Percentiles rank a stretch among this genome's conserved stretches.
Conservation (phyloP, 2,329 filamentous ascomycete genomes). For the Paraphaeosphaeria minitans region DNA sequence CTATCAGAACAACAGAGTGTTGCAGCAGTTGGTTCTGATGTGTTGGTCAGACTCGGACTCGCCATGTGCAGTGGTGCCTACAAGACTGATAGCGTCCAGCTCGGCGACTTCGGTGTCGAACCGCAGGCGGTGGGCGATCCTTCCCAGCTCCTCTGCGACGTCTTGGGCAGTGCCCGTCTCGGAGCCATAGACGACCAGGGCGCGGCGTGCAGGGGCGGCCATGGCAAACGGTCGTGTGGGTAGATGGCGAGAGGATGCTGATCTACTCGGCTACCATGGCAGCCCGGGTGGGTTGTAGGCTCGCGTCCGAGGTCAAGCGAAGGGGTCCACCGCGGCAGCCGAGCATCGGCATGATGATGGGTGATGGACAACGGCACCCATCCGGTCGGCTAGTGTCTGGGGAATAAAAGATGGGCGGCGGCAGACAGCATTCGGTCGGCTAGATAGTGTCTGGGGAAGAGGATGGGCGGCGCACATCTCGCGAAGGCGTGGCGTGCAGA, state of each 20-base stretch:
- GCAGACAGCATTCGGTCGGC: constrained; percentile 12
- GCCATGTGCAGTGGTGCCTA: constrained; percentile 52
- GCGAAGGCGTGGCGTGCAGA: background rate
- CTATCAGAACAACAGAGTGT: constrained; percentile 70
- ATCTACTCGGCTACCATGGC: no score
- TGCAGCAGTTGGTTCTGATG: constrained; percentile 51
- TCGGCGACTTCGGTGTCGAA: constrained; percentile 78
- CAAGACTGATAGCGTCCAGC: constrained; percentile 76
- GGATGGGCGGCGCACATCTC: constrained; percentile 1
- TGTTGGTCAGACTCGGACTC: constrained; percentile 14
- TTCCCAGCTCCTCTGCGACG: constrained; percentile 81
- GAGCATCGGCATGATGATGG: constrained; percentile 14
- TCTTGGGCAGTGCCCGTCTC: constrained; percentile 96
- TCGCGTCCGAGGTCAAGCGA: background rate
- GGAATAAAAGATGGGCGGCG: background rate
- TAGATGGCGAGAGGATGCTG: constrained; percentile 3
- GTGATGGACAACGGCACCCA: no score
- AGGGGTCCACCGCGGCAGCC: constrained; percentile 5
- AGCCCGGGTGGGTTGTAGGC: no score
- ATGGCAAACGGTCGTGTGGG: constrained; percentile 23
- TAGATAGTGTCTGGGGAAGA: constrained; percentile 25
- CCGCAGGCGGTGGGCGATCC: constrained; percentile 74
- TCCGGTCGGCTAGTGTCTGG: no score
- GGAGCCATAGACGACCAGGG: constrained; percentile 85
- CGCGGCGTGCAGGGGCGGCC: constrained; percentile 47